Evolutionary conservation across 2,329 filamentous ascomycete genomes (phyloP), one percentile per base, ranked within the genome.

Genomic region (Cladosporium colombiae): DNA sequence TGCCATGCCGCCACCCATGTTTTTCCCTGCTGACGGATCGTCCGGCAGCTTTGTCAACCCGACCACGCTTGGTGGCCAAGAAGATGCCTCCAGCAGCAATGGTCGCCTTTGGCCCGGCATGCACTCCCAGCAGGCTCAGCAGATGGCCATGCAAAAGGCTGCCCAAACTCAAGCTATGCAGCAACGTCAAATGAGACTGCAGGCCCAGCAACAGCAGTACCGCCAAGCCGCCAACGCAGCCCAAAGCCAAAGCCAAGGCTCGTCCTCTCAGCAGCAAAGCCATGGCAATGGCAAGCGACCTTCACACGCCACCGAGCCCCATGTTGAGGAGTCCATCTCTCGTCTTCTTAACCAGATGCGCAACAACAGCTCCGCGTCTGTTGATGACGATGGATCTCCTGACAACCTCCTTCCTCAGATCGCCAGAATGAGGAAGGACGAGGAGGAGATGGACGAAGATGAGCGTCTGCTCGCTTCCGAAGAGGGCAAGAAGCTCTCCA

Each of bases 361-460:
- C 72, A 88, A 92, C 72, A 87, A 82, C 70, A 92, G 91, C 78
- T 79, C 82, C 18, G 84, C 87, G 18, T 68, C 71, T 50, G 79
- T 82, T 29, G 82, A 86, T 58, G 82, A 85, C 29, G 80, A 78
- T 68, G 71, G 73, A 35, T 78, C 78, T 35, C 74, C 78, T 29
- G 73, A 78, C 37, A 76, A 76, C 67, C 77, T 84, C 14, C 78
- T 89, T n/a, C 83, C 88, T 65, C 89, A 92, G 76, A 86, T 92
- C 72, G 84, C 89, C 59, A 89, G 89, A 69, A 81, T 86, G 69
- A 93, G 89, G 85, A 98, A 98, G 84, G 93, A 97, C 53, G 93
- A 98, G 74, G 93, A 97, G 68, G 94, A 98, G 62, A 98, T 99
- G 94, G 95, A 99, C 73, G 94, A 97, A 78, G 95, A 98, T 73